phyloP scores from a whole-genome alignment of 1,284 basidiomycete genomes.

The Mrakiaceae sp. region DNA sequence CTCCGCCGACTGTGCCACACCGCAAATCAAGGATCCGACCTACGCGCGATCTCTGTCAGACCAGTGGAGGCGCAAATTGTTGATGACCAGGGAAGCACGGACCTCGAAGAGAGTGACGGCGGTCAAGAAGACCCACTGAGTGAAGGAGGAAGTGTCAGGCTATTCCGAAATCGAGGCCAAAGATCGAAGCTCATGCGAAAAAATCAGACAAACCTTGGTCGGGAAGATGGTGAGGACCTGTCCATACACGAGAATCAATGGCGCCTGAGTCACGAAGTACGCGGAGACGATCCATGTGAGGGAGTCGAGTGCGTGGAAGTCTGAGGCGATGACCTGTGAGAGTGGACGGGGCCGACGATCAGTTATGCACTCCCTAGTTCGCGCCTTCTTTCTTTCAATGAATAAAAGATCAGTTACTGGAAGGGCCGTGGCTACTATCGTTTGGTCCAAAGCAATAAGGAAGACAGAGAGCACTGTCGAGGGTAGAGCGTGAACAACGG shows the following conservation, averaged over 20 bases:
- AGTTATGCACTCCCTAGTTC: not conserved
- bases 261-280: constrained; percentile 37
- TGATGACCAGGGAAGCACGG: constrained; percentile 21
- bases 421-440: constrained; percentile 22
- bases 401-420: constrained; percentile 13
- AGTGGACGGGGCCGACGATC: constrained; percentile 27
- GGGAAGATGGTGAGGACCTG: constrained; percentile 36
- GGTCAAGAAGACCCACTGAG: constrained; percentile 34
- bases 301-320: constrained; percentile 36
- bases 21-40: constrained; percentile 42
- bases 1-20: constrained; percentile 34
- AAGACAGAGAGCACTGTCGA: constrained; percentile 30
- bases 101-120: constrained; percentile 40
- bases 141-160: too few species aligned
- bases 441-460: constrained; percentile 29
- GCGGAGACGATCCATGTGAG: constrained; percentile 39
- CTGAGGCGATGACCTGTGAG: constrained; percentile 36
- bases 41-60: constrained; percentile 28
- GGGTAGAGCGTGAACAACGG: not conserved
- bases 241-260: constrained; percentile 35
- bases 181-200: too few species aligned
- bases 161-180: too few species aligned
- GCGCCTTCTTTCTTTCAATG: too few species aligned
- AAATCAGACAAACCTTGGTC: constrained; percentile 25
- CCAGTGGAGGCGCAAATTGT: not conserved